Conservation (phyloP, 2,329 filamentous ascomycete species). For the Podosphaera aphanis region DNA sequence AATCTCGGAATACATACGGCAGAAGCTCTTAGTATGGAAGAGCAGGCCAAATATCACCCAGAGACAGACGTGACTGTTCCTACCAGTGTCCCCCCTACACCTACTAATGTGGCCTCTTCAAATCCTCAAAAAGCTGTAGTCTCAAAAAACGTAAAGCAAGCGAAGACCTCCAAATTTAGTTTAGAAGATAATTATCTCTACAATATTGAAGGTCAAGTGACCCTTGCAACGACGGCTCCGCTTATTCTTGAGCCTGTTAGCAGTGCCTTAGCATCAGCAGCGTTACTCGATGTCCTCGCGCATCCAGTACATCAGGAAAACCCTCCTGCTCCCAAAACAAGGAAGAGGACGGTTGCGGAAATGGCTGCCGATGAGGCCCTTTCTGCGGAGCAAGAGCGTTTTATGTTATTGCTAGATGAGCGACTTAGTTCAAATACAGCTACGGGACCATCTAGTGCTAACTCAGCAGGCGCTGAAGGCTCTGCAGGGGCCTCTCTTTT, state of each 20-base stretch:
- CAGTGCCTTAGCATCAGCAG: constrained; percentile 42
- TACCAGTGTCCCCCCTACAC: constrained; percentile 31
- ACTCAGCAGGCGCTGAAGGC: constrained; percentile 44
- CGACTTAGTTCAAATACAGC: constrained; percentile 39
- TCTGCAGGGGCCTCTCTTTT: constrained; percentile 50
- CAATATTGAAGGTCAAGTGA: constrained; percentile 52
- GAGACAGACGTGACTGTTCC: constrained; percentile 19
- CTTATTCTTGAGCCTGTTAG: constrained; percentile 58
- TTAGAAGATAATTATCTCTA: constrained; percentile 52
- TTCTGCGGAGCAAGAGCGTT: constrained; percentile 69
- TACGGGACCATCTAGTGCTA: constrained; percentile 31
- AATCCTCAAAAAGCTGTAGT: constrained; percentile 34
- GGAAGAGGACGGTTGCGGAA: constrained; percentile 85
- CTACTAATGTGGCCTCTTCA: constrained; percentile 34
- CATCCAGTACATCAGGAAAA: constrained; percentile 57
- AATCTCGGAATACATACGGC: constrained; percentile 57
- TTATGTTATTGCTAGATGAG: constrained; percentile 83
- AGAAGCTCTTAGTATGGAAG: constrained; percentile 20
- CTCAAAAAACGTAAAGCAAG: constrained; percentile 37
- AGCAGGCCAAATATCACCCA: constrained; percentile 12
- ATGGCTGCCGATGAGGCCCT: constrained; percentile 85
- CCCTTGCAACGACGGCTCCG: constrained; percentile 49
- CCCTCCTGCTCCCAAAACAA: constrained; percentile 63
- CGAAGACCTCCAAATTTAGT: constrained; percentile 50
- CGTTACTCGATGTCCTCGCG: constrained; percentile 44